phyloP scores from a whole-genome alignment of 768 basidiomycete genomes.

The Lactarius trivialis region DNA sequence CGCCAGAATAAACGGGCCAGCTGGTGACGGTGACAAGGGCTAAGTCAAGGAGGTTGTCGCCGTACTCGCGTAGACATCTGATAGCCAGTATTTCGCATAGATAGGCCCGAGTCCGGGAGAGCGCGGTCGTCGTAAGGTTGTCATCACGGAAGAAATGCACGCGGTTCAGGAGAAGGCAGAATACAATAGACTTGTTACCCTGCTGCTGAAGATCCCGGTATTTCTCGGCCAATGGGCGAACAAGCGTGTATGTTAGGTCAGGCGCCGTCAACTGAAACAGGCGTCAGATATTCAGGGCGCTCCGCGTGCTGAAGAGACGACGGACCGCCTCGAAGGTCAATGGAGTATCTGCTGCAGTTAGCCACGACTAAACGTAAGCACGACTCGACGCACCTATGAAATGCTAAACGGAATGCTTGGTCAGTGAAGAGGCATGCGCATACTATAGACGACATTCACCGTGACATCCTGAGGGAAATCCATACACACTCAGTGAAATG shows the following conservation, averaged over 20 bases:
- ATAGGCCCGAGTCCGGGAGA: slow-evolving; percentile 69
- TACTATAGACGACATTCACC: not conserved
- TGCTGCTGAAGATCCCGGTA: slow-evolving; percentile 63
- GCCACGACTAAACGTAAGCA: slow-evolving; percentile 3
- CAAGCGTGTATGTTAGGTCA: slow-evolving; percentile 85
- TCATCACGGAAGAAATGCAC: slow-evolving; percentile 80
- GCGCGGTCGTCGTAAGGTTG: slow-evolving; percentile 56
- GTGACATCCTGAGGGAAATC: slow-evolving; percentile 13
- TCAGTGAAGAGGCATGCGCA: not conserved
- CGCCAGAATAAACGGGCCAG: slow-evolving; percentile 78
- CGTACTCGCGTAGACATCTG: slow-evolving; percentile 66
- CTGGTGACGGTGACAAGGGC: slow-evolving; percentile 66
- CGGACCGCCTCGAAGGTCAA: slow-evolving; percentile 73
- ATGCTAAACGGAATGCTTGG: slow-evolving; percentile 35
- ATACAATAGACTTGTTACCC: slow-evolving; percentile 80
- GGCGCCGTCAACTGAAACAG: slow-evolving; percentile 62
- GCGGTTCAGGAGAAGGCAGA: slow-evolving; percentile 83
- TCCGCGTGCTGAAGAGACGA: slow-evolving; percentile 7
- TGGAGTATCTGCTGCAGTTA: slow-evolving; percentile 59
- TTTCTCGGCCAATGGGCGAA: slow-evolving; percentile 83
- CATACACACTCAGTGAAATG: not conserved
- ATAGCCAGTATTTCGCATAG: slow-evolving; percentile 91
- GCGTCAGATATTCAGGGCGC: not conserved
- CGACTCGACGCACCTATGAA: slow-evolving; percentile 52
- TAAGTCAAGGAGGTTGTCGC: slow-evolving; percentile 60